Conservation (phyloP, 257 asterid genomes). For the Fraxinus americana region DNA sequence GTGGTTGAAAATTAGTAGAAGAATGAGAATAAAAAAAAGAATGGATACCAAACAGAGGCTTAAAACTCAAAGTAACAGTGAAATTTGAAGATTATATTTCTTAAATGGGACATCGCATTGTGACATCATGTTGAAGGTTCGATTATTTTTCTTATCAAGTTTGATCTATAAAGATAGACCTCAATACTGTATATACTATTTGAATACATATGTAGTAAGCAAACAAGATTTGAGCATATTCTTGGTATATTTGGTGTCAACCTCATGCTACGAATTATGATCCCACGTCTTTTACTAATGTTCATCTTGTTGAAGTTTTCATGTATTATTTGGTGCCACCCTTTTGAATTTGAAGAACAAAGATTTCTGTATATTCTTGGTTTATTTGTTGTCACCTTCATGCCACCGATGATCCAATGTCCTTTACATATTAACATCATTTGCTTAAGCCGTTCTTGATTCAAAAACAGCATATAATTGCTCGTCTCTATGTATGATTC, state of each 20-base stretch:
- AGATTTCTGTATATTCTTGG: neutral
- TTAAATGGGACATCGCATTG: too few species aligned
- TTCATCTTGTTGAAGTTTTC: neutral
- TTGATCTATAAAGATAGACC: too few species aligned
- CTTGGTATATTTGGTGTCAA: neutral
- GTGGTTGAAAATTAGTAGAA: too few species aligned
- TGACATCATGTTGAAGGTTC: too few species aligned
- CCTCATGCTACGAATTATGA: neutral
- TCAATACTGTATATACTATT: too few species aligned
- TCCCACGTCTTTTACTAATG: neutral
- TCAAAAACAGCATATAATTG: neutral
- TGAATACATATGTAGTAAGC: too few species aligned
- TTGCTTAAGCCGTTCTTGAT: neutral
- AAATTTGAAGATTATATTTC: too few species aligned
- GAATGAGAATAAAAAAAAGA: too few species aligned
- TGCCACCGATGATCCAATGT: neutral
- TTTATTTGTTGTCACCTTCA: conserved; percentile 4
- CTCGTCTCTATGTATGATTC: neutral
- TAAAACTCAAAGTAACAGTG: too few species aligned
- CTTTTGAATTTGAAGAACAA: neutral
- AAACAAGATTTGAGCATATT: neutral
- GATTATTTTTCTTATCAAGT: too few species aligned
- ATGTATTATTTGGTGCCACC: neutral
- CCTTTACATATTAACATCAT: neutral
- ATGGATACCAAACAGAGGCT: too few species aligned